phyloP scores from a whole-genome alignment of 495 filamentous ascomycete species.

The Barbatosphaeria neglecta region DNA sequence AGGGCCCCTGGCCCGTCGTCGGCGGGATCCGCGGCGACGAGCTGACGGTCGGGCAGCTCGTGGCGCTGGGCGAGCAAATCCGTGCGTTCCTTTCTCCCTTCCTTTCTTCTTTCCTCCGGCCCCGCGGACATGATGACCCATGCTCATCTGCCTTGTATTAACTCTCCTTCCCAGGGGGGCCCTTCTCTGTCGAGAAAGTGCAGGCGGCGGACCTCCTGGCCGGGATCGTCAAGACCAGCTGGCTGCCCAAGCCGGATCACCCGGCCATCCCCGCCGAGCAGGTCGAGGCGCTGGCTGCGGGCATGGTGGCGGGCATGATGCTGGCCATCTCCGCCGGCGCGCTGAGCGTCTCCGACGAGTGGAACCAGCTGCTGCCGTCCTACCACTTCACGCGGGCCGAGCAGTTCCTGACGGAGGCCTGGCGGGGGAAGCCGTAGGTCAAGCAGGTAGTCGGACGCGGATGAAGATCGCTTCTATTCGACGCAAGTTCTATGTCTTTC shows the following conservation, averaged over 20 bases:
- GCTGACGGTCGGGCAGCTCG: conserved; percentile 27
- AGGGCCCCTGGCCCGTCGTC: conserved; percentile 44
- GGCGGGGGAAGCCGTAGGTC: conserved; percentile 25
- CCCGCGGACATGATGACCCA: no score
- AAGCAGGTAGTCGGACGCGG: not conserved
- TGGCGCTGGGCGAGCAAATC: conserved; percentile 36
- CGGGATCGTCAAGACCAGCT: conserved; percentile 32
- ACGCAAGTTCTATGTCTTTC: no score
- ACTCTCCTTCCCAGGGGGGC: no score
- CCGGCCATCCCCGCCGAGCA: conserved; percentile 31
- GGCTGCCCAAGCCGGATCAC: conserved; percentile 29
- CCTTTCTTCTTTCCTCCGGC: no score
- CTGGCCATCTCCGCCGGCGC: conserved; percentile 25
- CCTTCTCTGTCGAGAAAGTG: conserved; percentile 33
- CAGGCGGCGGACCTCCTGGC: conserved; percentile 32
- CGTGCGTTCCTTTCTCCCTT: no score
- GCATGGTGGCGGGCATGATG: conserved; percentile 25
- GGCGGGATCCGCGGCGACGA: conserved; percentile 40
- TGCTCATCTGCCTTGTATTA: no score
- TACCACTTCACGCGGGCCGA: conserved; percentile 36
- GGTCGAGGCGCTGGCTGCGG: conserved; percentile 16
- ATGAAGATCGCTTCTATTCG: not conserved
- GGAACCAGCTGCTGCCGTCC: conserved; percentile 41
- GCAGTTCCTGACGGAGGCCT: conserved; percentile 35
- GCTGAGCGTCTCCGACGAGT: conserved; percentile 36